Percentiles rank a stretch among this genome's conserved stretches.
Conservation (phyloP, 2,329 filamentous ascomycete species). For the Verticillium tricorpus region DNA sequence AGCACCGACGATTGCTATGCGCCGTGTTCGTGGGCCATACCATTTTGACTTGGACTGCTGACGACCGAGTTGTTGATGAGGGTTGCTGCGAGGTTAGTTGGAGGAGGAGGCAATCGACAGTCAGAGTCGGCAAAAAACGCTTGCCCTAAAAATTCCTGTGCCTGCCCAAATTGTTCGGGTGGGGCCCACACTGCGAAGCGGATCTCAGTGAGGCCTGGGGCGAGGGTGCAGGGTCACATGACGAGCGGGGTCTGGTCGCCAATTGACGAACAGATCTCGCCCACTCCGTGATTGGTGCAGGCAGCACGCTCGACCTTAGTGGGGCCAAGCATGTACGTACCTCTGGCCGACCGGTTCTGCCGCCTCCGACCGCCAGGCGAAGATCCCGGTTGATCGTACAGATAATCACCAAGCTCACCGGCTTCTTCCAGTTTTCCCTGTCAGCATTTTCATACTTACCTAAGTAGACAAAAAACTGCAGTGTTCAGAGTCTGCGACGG, state of each 20-base stretch:
- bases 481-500: slow-evolving; percentile 38
- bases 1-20: not conserved
- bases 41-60: slow-evolving; percentile 39
- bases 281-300: not conserved
- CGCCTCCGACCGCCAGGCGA: not conserved
- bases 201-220: not conserved
- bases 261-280: not conserved
- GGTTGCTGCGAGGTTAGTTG: not conserved
- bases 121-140: not conserved
- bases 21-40: slow-evolving; percentile 27
- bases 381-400: not conserved
- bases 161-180: not conserved
- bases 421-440: not conserved
- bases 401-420: not conserved
- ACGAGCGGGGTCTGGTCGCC: not conserved
- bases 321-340: not conserved
- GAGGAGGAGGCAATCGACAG: not conserved
- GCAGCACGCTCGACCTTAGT: too few species aligned
- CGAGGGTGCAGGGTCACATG: not conserved
- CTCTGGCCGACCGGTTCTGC: not conserved
- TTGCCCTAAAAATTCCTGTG: not conserved
- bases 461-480: slow-evolving; percentile 33
- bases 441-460: slow-evolving; percentile 44
- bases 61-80: not conserved
- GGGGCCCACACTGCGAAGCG: not conserved